Base-by-base conservation (phyloP, 441 rosid species). In the Adansonia rubrostipa region DNA sequence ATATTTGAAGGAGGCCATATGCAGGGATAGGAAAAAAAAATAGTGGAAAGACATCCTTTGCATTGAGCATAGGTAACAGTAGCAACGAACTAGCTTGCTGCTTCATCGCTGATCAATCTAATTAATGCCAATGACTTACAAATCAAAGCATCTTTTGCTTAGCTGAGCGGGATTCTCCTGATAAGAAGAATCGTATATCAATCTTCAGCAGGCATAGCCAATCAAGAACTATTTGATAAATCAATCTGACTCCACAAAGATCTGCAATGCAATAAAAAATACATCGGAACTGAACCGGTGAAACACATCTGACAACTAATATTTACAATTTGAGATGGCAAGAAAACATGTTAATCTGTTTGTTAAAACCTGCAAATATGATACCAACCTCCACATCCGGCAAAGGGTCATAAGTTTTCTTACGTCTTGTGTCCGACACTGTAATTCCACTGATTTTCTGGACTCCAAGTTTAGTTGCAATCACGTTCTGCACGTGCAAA, bases 401-500 rank as follows among this genome's bases (percentile, higher is more conserved):
- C 87, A 93, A 80, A 45, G 92, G 92, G 71, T 90, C 92, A 77
- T 88, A 89, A 8, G 87, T 87, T 85, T 79, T 91, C 83, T 89
- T 89, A 86, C 91, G 95, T 68, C 86, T 79, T 75, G 87, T 88
- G 88, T 94, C 93, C 4, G 89, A 88, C 81, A 92, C 87, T 45
- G 93, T 92, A 81, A 96, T 87, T 70, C 97, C 98, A 4, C 86
- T 79, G 48, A 96, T 92, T 82, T 74, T 92, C 82, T 96, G 98
- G 77, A 93, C 93, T 75, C 99, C 99, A 19, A 92, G 94, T 83
- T 88, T 93, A 9, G 89, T 87, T 28, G 99, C 97, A 78, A 93
- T 90, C 57, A 93, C 87, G 83, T 90, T 93, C 98, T 96, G 92
- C 86, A 89, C 9, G 51, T 83, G 47, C 24, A 40, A 79, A 82